Percentiles rank a stretch among this genome's conserved stretches.
These are phyloP conservation scores for Tetrastigma voinierianum DNA, from an alignment of 164 flowering plant species.

Conservation along the genomic window DNA sequence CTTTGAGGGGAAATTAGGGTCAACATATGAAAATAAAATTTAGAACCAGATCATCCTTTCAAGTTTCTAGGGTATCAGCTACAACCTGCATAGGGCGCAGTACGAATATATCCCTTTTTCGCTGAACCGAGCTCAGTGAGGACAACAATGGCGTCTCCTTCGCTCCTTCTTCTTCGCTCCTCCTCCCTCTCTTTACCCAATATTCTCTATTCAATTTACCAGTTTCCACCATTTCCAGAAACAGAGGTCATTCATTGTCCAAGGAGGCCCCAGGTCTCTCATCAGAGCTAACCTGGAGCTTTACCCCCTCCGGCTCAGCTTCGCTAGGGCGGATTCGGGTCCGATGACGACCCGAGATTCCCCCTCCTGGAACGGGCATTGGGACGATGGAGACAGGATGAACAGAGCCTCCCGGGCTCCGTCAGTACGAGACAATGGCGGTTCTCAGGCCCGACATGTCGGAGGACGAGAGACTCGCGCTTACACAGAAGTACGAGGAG, in stretches of 20 bases:
- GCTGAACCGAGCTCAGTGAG: background rate
- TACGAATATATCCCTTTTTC: slow-evolving; percentile 1
- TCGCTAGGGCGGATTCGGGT: slow-evolving; percentile 64
- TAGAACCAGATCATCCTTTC: background rate
- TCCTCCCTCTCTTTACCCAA: slow-evolving; percentile 14
- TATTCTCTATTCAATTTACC: slow-evolving; percentile 4
- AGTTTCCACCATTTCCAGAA: slow-evolving; percentile 16
- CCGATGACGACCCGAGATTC: slow-evolving; percentile 48
- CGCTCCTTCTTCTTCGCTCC: slow-evolving; percentile 17
- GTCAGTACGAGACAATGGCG: slow-evolving; percentile 84
- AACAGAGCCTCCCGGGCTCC: slow-evolving; percentile 90
- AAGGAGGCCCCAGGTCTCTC: slow-evolving; percentile 1
- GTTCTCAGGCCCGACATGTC: slow-evolving; percentile 91
- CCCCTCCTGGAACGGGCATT: slow-evolving; percentile 30
- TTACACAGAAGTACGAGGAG: slow-evolving; percentile 94
- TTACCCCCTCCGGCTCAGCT: slow-evolving; percentile 70
- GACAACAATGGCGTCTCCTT: slow-evolving; percentile 32
- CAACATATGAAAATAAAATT: no score
- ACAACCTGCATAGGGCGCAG: background rate
- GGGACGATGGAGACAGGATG: slow-evolving; percentile 64
- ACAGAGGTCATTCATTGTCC: slow-evolving; percentile 1
- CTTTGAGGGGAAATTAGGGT: no score
- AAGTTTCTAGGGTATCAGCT: no score
- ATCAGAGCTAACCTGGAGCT: slow-evolving; percentile 54
- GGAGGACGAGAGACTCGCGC: slow-evolving; percentile 78